Percentiles rank a stretch among this genome's conserved stretches.
phyloP scores from a whole-genome alignment of 106 monocot genomes.

The Vanilla planifolia region DNA sequence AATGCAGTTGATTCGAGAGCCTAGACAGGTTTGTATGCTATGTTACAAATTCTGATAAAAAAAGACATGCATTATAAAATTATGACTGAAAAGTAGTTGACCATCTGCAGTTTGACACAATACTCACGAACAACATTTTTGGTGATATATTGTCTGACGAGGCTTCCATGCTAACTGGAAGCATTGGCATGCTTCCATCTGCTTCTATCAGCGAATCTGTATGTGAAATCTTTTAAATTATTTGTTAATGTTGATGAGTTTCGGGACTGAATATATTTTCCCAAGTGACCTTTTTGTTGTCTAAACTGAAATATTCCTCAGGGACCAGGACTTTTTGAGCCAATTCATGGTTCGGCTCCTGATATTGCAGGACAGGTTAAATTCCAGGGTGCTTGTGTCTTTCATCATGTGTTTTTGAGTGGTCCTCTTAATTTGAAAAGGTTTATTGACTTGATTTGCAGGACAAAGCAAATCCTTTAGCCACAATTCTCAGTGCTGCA shows the following conservation, averaged over 20 bases:
- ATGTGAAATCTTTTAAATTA: constrained; percentile 17
- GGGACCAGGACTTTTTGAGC: constrained; percentile 98
- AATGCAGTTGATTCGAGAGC: constrained; percentile 91
- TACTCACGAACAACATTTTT: constrained; percentile 94
- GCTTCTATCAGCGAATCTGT: constrained; percentile 88
- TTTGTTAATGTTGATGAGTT: not conserved
- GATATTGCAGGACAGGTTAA: constrained; percentile 93
- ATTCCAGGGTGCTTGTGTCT: not conserved
- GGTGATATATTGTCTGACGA: constrained; percentile 96
- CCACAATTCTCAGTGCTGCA: constrained; percentile 80
- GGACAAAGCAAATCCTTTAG: constrained; percentile 95
- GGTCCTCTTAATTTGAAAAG: not conserved
- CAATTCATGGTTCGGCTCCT: constrained; percentile 92
- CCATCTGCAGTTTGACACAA: constrained; percentile 79
- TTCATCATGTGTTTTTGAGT: too few relatives aligned
- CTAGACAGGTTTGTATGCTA: constrained; percentile 61
- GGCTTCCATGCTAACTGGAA: constrained; percentile 95
- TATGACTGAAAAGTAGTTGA: not conserved
- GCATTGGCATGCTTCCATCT: constrained; percentile 98
- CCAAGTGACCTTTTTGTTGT: not conserved
- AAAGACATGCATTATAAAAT: not conserved
- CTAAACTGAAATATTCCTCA: constrained; percentile 10
- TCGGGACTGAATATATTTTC: not conserved
- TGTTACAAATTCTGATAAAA: not conserved
- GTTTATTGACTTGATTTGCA: constrained; percentile 27